Evolutionary conservation across 2,329 filamentous ascomycete genomes (phyloP), one percentile per base, ranked within the genome.

Genomic region (Dactylonectria macrodidyma): DNA sequence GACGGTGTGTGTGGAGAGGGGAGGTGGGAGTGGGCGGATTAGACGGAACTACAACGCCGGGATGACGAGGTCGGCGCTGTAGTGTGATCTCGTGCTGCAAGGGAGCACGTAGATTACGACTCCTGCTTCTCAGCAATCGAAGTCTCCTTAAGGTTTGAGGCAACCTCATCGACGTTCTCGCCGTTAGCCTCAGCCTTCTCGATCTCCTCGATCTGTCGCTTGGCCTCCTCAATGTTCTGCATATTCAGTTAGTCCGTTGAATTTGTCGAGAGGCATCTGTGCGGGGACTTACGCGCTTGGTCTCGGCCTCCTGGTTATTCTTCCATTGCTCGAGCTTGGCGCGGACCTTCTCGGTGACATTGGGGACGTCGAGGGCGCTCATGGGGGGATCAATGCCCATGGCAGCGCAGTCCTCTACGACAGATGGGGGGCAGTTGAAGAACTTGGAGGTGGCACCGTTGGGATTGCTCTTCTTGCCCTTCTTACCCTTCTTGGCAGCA

Each of bases 211-310:
- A 99, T 97, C 82, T 98, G 95, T 83, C 95, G 95, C 87, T 97
- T 93, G 69, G 96, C 96, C 84, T 98, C 97, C 71, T 94, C 93
- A 69, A 98, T 92, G 87, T 99, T 99, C 96, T 98, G 77, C 33
- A 47, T 47, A 30, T 46, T 8, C 8, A 16, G 68, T 84, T 78
- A 84, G 78, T 66, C 73, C 71, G 61, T 7, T 38, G 59, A 11
- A 34, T 16, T 38, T 5, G 33, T 66, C 47, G 19, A n/a, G 12
- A 34, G n/a, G 19, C 24, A 44, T n/a, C 7, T 46, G 54, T 14
- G 46, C 41, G 73, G 84, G 22, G 56, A 76, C 92, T 87, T 84
- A 97, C 96, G 85, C 94, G 92, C 81, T 96, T 90, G 22, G 96
- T 99, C 88, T 98, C 94, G 72, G 89, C 87, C 65, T 92, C 90